Base-by-base conservation (phyloP, 306 rosid species). In the Sphenostylis stenocarpa region DNA sequence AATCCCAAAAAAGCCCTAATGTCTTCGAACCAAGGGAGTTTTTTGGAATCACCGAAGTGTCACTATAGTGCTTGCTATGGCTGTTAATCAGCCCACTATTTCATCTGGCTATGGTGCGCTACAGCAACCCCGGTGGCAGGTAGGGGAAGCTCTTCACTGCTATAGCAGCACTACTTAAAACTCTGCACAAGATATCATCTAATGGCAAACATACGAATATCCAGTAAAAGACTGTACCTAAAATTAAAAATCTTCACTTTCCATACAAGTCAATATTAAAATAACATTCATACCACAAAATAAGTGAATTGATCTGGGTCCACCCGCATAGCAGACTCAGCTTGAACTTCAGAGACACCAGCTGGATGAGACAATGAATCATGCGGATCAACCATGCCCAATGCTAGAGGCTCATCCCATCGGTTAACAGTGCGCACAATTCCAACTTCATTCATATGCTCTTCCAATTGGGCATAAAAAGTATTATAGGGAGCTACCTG, bases 401-500 rank as follows among this genome's bases (percentile, higher is more conserved):
- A 84, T 69, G 97, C 81, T 61, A 96, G 84, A 74, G 94, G 88
- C 57, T 92, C 97, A 73, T 85, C 85, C 99, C 98, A 96, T 84
- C 90, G 85, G 72, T 92, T 96, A 62, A 91, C 80, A 7, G 89
- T 80, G 62, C 94, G 90, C 52, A 84, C 86, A 68, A 96, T 81
- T 51, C 97, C 99, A 86, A 91, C 97, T 86, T 88, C 90, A 82
- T 80, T 76, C 93, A 96, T 86, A 85, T 96, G 99, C 79, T 88
- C 90, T 85, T 84, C 96, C 89, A 96, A 84, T 56, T 87, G 96
- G 49, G 93, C 60, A 82, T 96, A 96, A 87, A 84, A 91, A 48
- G 99, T 92, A 67, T 96, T 96, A 90, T 91, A 96, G 0, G 99
- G 99, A 43, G 99, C 98, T 80, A 96, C 99, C 99, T 95, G 82